Conservation (phyloP, 257 asterid genomes). For the Solanum dulcamara region DNA sequence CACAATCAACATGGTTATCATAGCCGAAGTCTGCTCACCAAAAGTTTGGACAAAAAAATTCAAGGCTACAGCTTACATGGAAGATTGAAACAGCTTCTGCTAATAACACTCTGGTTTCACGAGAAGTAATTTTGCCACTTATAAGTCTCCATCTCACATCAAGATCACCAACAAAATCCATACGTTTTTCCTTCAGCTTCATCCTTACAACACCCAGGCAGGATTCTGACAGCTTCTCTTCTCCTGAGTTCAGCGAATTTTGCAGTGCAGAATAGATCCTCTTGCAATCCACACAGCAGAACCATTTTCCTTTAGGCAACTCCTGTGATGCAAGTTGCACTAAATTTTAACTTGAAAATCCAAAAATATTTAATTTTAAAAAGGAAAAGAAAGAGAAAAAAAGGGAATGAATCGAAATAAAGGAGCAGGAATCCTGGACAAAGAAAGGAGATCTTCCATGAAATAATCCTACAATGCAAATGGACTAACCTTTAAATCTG, state of each 20-base stretch:
- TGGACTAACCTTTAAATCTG: constrained; percentile 75
- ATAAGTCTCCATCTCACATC: constrained; percentile 93
- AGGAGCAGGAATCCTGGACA: neutral
- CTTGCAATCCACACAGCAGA: constrained; percentile 75
- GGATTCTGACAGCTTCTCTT: constrained; percentile 62
- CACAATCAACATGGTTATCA: neutral
- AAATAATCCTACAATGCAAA: neutral
- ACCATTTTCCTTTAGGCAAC: constrained; percentile 95
- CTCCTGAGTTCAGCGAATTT: constrained; percentile 56
- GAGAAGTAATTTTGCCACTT: constrained; percentile 65
- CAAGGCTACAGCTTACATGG: constrained; percentile 50
- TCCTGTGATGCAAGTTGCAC: constrained; percentile 36
- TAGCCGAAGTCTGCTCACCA: neutral
- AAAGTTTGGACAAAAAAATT: neutral
- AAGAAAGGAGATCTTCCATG: neutral
- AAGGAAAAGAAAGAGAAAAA: neutral
- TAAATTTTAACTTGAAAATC: neutral
- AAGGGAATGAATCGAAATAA: neutral
- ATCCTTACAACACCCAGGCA: constrained; percentile 47
- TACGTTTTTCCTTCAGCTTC: constrained; percentile 25
- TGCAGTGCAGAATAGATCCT: constrained; percentile 62
- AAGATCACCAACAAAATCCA: constrained; percentile 24
- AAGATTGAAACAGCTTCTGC: constrained; percentile 93
- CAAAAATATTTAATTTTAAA: neutral
- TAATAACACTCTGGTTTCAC: constrained; percentile 69